Percentiles rank a stretch among this genome's conserved stretches.
phyloP scores from a whole-genome alignment of 371 early-diverging fungal genomes.

The Funneliformis caledonium region DNA sequence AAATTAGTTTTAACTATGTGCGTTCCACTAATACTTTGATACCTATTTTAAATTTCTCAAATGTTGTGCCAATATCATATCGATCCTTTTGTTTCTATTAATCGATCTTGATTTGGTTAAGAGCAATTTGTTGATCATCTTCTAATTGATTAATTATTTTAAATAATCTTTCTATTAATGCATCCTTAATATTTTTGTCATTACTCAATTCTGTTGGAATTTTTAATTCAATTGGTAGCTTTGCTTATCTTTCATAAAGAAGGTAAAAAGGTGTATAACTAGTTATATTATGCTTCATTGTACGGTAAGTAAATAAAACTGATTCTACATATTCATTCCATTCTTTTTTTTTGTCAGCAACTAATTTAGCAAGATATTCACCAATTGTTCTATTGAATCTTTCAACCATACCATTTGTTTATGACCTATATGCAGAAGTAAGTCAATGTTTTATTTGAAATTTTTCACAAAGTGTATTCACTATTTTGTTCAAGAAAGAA shows the following conservation, averaged over 20 bases:
- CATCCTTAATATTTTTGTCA: not conserved
- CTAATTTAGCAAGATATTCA: too few species aligned
- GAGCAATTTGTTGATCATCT: too few species aligned
- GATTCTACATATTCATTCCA: slow-evolving; percentile 17
- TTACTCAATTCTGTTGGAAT: not conserved
- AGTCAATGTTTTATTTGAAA: not conserved
- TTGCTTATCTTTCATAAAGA: slow-evolving; percentile 35
- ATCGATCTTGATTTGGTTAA: too few species aligned
- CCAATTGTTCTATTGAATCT: slow-evolving; percentile 39
- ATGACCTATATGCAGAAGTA: not conserved
- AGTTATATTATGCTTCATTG: not conserved
- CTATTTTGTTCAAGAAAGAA: slow-evolving; percentile 7
- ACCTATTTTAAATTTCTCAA: too few species aligned
- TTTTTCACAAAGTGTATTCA: not conserved
- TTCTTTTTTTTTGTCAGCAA: slow-evolving; percentile 11
- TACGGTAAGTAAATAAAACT: slow-evolving; percentile 21
- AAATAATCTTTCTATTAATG: not conserved
- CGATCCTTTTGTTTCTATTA: too few species aligned
- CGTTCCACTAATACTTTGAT: too few species aligned
- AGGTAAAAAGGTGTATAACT: slow-evolving; percentile 22
- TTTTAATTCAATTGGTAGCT: not conserved
- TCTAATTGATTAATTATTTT: too few species aligned
- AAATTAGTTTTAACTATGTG: too few species aligned
- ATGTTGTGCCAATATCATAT: too few species aligned
- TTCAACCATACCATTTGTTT: slow-evolving; percentile 41